phyloP scores from a whole-genome alignment of 805 yeast species.

The Candida krabiensis region DNA sequence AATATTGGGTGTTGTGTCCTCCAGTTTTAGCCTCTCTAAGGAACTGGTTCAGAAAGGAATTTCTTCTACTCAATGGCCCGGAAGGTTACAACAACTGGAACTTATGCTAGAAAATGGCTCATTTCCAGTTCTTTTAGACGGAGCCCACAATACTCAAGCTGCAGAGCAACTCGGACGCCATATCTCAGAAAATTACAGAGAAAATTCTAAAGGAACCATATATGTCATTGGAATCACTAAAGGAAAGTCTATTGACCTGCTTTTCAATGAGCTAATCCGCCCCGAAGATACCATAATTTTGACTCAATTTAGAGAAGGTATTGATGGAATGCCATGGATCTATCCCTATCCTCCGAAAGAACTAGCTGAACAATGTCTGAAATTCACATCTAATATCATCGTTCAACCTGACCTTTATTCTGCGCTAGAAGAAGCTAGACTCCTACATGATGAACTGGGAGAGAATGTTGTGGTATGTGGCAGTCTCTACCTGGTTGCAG shows the following conservation, averaged over 20 bases:
- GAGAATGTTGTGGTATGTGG: constrained; percentile 58
- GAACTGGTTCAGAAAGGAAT: constrained; percentile 52
- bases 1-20: constrained; percentile 42
- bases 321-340: constrained; percentile 96
- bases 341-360: constrained; percentile 40
- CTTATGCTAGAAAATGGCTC: constrained; percentile 25
- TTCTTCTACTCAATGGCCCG: constrained; percentile 71
- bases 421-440: constrained; percentile 28
- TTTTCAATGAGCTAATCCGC: constrained; percentile 50
- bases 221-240: constrained; percentile 75
- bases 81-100: constrained; percentile 64
- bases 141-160: constrained; percentile 90
- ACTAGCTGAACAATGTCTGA: constrained; percentile 26
- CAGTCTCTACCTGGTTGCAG: constrained; percentile 66
- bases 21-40: constrained; percentile 22
- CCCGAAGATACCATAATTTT: constrained; percentile 57
- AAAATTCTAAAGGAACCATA: constrained; percentile 28
- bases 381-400: constrained; percentile 27
- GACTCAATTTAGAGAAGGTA: constrained; percentile 58
- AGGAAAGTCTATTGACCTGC: constrained; percentile 59
- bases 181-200: constrained; percentile 33
- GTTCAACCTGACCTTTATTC: constrained; percentile 25
- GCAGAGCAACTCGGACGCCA: constrained; percentile 68
- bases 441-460: constrained; percentile 6
- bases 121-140: constrained; percentile 64